Percentiles rank a stretch among this genome's conserved stretches.
phyloP scores from a whole-genome alignment of 305 asterid species.

The Striga hermonthica region DNA sequence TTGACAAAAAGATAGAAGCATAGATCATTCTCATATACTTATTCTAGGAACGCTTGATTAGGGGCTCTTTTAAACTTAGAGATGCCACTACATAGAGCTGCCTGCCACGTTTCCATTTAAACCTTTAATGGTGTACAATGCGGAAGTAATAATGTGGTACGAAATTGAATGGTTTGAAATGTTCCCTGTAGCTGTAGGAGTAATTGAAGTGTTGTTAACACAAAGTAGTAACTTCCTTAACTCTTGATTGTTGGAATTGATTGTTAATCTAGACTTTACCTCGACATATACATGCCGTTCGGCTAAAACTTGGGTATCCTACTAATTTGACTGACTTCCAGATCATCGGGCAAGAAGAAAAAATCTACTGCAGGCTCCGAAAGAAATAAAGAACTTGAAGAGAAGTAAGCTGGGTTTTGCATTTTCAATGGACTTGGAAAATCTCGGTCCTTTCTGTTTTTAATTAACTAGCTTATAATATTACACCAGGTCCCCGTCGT shows the following conservation, averaged over 20 bases:
- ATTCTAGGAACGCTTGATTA: neutral
- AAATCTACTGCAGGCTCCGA: conserved; percentile 45
- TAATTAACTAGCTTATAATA: conserved; percentile 33
- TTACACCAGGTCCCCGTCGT: conserved; percentile 57
- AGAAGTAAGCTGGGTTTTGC: conserved; percentile 52
- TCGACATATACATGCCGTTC: conserved; percentile 10
- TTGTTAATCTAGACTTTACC: neutral
- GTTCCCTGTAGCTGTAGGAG: conserved; percentile 15
- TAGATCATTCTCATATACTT: neutral
- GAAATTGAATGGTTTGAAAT: conserved; percentile 26
- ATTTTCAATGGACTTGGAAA: conserved; percentile 15
- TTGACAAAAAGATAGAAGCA: neutral
- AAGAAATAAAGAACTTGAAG: conserved; percentile 42
- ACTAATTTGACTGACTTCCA: conserved; percentile 40
- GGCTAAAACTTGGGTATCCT: conserved; percentile 24
- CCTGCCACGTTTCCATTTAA: conserved; percentile 11
- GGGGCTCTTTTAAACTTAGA: neutral
- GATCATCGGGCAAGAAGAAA: conserved; percentile 60
- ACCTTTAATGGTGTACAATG: conserved; percentile 23
- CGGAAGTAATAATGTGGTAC: conserved; percentile 8
- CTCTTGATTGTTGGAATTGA: neutral
- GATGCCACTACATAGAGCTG: neutral
- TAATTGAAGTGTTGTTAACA: conserved; percentile 18
- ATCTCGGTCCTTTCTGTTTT: conserved; percentile 20
- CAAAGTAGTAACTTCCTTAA: neutral